phyloP scores from a whole-genome alignment of 2,329 filamentous ascomycete genomes.

The Monosporascus cannonballus region DNA sequence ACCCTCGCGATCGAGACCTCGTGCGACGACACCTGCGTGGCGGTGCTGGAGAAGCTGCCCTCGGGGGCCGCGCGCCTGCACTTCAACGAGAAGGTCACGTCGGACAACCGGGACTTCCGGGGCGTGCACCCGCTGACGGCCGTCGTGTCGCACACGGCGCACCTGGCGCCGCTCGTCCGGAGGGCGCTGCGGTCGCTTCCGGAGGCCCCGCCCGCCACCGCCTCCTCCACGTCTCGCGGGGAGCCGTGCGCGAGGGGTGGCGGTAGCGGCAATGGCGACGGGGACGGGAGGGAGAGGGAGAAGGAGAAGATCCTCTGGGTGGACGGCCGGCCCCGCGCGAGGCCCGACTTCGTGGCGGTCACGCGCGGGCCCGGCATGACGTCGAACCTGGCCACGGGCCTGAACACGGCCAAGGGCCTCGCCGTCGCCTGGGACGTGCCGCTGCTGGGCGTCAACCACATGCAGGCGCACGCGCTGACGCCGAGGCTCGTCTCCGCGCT shows the following conservation, averaged over 20 bases:
- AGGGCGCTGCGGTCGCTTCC: constrained; percentile 54
- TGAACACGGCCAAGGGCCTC: constrained; percentile 83
- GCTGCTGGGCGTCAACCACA: constrained; percentile 84
- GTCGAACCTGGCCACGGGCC: constrained; percentile 67
- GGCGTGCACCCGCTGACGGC: constrained; percentile 78
- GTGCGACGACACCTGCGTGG: constrained; percentile 90
- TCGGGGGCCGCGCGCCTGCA: constrained; percentile 49
- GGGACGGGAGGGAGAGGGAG: constrained; percentile 7
- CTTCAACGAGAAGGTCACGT: constrained; percentile 77
- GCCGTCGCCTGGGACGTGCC: constrained; percentile 78
- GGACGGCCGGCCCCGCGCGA: constrained; percentile 29
- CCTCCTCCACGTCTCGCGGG: neutral
- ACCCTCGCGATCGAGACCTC: constrained; percentile 76
- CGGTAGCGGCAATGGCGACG: constrained; percentile 5
- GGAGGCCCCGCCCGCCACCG: constrained; percentile 3
- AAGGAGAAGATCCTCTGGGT: constrained; percentile 14
- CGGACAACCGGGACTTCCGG: constrained; percentile 65
- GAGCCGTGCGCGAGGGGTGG: constrained; percentile 11
- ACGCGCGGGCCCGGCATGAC: constrained; percentile 89
- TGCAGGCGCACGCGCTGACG: constrained; percentile 94
- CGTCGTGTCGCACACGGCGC: constrained; percentile 66
- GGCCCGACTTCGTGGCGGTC: constrained; percentile 79
- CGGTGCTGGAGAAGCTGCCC: constrained; percentile 59
- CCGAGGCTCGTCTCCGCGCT: constrained; percentile 69
- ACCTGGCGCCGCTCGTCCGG: constrained; percentile 62